A percentile compares a stretch with the other conserved stretches of the same genome.
Conservation (phyloP, 129 eudicot species). For the Silybum marianum region DNA sequence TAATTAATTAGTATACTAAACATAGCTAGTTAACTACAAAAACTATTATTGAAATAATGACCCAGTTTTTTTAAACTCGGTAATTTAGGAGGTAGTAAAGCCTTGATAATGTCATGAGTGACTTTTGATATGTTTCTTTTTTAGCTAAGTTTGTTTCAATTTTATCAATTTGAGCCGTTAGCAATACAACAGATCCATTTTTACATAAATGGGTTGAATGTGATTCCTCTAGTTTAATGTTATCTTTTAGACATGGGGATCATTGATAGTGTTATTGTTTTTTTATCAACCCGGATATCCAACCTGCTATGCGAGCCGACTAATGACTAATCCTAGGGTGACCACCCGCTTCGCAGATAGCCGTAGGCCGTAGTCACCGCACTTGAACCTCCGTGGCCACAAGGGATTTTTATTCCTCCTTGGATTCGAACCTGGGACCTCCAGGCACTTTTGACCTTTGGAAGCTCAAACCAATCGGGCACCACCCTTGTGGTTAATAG, state of each 20-base stretch:
- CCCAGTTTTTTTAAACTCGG: neutral
- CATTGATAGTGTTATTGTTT: neutral
- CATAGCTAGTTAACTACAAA: neutral
- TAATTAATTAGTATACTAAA: no score
- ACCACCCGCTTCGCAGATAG: no score
- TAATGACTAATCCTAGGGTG: no score
- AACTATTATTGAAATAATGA: neutral
- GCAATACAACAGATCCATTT: neutral
- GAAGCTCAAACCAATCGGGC: no score
- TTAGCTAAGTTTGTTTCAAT: neutral
- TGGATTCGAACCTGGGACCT: no score
- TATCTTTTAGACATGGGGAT: neutral
- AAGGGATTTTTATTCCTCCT: no score
- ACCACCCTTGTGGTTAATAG: no score
- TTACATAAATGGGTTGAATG: neutral
- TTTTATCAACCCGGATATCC: no score
- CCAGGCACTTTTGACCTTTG: no score
- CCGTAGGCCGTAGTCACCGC: no score
- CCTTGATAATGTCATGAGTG: neutral
- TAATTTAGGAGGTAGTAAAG: neutral
- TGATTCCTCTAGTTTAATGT: neutral
- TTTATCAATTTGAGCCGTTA: neutral
- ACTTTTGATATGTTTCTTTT: neutral
- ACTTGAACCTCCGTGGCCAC: no score
- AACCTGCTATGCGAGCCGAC: no score